Percentiles rank a stretch among this genome's conserved stretches.
Conservation (phyloP, 306 rosid species). For the Acacia acuminata region DNA sequence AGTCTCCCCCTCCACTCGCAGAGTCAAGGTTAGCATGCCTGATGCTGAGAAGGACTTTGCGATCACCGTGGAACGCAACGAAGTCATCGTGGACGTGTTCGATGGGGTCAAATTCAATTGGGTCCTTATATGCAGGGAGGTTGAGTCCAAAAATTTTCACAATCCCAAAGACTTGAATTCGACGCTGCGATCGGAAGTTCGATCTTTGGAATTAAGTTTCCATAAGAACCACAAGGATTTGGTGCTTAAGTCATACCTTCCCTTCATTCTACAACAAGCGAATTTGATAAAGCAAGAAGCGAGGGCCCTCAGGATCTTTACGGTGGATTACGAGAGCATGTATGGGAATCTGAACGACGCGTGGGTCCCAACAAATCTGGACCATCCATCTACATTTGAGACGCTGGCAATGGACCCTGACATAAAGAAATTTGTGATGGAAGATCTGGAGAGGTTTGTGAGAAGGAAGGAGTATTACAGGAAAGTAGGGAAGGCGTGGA, state of each 20-base stretch:
- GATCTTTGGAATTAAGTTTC: conserved; percentile 55
- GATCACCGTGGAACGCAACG: conserved; percentile 49
- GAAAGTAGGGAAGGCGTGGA: conserved; percentile 82
- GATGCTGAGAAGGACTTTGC: conserved; percentile 41
- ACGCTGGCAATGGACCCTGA: conserved; percentile 58
- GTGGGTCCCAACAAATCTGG: conserved; percentile 55
- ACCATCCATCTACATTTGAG: conserved; percentile 74
- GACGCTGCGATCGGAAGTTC: conserved; percentile 46
- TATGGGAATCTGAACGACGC: conserved; percentile 31
- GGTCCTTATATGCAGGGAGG: conserved; percentile 41
- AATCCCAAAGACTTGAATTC: conserved; percentile 39
- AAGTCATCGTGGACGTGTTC: conserved; percentile 47
- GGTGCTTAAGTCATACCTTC: conserved; percentile 55
- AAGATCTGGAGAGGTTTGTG: conserved; percentile 55
- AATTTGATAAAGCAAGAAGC: conserved; percentile 45
- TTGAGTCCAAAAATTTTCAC: conserved; percentile 17
- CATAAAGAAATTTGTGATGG: conserved; percentile 43
- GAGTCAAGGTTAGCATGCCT: conserved; percentile 51
- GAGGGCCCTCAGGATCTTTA: conserved; percentile 60
- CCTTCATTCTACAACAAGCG: conserved; percentile 47
- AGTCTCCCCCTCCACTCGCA: conserved; percentile 47
- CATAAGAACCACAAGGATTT: conserved; percentile 56
- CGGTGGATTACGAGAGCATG: conserved; percentile 33
- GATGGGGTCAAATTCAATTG: conserved; percentile 53
- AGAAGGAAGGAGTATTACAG: conserved; percentile 63